Base-by-base conservation (phyloP, 805 yeast genomes). In the Candida anglica region DNA sequence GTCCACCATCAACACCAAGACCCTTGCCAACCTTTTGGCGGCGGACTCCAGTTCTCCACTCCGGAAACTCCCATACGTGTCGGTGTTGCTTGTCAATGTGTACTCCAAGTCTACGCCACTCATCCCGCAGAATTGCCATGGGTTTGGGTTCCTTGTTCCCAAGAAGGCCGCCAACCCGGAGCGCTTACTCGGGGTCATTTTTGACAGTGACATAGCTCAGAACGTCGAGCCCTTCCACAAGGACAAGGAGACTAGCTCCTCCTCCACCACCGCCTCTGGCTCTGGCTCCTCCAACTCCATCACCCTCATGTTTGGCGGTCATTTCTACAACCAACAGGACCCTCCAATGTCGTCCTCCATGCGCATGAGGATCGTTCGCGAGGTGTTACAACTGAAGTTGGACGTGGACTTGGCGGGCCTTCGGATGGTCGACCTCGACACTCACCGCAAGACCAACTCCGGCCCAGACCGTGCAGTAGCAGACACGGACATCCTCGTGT, bases 261-360 rank as follows among this genome's bases (percentile, higher is more conserved):
- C 28, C 14, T 8, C 27, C 6, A 7, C 30, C 15, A 17, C 16
- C 18, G 14, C 27, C 15, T 15, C 10, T 5, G 4, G 19, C n/a
- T 5, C 15, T 40, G 33, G 5, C 40, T 54, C 15, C 60, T 17
- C 28, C 63, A 0, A 79, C 44, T 76, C 87, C 4, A 52, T 89
- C 36, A 93, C 98, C 0, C 72, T 86, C 17, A 91, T 91, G 97
- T 61, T 88, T 46, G 97, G 97, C 4, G 97, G 97, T 1, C 86
- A 83, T 48, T 69, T 53, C 20, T 61, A 58, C 32, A 53, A 60
- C 17, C 36, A 52, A 6, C 32, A 47, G 11, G 56, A 53, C 3
- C 41, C 61, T 8, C 71, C 72, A 1, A n/a, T n/a, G n/a, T 58
- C 69, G 0, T 17, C 47, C 8, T 33, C 36, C 6, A 31, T 56